A percentile compares a stretch with the other conserved stretches of the same genome.
Evolutionary conservation across 768 basidiomycete genomes (phyloP).

Genomic region (Dioszegia hungarica): DNA sequence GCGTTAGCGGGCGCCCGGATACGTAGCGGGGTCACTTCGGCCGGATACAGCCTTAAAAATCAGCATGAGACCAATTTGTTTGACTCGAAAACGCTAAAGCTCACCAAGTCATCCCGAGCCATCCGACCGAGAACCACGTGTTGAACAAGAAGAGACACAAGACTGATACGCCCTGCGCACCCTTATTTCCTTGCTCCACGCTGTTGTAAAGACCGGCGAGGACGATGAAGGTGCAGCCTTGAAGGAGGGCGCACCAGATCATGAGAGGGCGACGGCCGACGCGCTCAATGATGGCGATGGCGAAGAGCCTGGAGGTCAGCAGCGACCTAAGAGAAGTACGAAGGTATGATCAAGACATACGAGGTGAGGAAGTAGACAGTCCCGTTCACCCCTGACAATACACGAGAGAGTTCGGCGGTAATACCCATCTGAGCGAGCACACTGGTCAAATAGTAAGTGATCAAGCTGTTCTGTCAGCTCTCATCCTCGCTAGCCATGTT

Average conservation of each 20-base stretch:
- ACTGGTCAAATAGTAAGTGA: constrained; percentile 52
- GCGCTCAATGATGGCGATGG: constrained; percentile 34
- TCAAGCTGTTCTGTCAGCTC: constrained; percentile 45
- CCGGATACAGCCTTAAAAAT: constrained; percentile 56
- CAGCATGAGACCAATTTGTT: constrained; percentile 23
- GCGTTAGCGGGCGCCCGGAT: constrained; percentile 65
- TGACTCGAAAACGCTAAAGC: neutral
- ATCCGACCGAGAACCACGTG: constrained; percentile 65
- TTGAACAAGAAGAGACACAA: constrained; percentile 67
- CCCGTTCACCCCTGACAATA: constrained; percentile 49
- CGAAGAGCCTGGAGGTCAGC: constrained; percentile 20
- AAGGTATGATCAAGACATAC: constrained; percentile 1
- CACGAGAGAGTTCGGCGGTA: constrained; percentile 58
- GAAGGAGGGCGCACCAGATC: constrained; percentile 24
- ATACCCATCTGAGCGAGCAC: constrained; percentile 53
- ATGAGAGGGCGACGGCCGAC: constrained; percentile 41
- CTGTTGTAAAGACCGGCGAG: constrained; percentile 58
- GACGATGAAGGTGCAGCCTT: constrained; percentile 57
- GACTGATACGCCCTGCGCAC: constrained; percentile 56
- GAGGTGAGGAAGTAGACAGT: constrained; percentile 40
- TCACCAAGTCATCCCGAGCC: constrained; percentile 64
- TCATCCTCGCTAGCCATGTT: neutral
- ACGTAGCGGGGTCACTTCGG: constrained; percentile 61
- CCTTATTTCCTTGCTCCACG: constrained; percentile 50
- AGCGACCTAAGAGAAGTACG: neutral